A percentile compares a stretch with the other conserved stretches of the same genome.
phyloP scores from a whole-genome alignment of 2,329 filamentous ascomycete genomes.

The Trichoderma sp. region DNA sequence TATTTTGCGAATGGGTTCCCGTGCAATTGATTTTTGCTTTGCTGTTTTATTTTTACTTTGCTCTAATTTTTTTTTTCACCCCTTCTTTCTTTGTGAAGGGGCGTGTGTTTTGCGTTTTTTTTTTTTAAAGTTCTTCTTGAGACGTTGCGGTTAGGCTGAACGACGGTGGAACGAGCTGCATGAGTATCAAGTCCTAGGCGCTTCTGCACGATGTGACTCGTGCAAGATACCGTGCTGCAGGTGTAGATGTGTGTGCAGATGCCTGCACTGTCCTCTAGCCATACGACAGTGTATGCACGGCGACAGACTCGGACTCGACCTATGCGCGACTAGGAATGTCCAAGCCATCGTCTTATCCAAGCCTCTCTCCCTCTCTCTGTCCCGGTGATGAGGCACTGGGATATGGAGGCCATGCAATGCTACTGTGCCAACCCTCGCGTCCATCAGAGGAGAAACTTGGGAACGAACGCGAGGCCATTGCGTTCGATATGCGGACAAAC shows the following conservation, averaged over 20 bases:
- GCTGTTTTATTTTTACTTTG: too few relatives aligned
- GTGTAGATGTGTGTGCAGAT: neutral
- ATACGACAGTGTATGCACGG: neutral
- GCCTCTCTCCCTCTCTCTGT: neutral
- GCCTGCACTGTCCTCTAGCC: too few relatives aligned
- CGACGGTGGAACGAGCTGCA: neutral
- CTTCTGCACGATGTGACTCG: neutral
- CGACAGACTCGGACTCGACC: neutral
- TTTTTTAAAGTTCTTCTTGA: neutral
- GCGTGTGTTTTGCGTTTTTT: neutral
- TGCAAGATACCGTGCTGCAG: neutral
- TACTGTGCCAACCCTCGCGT: neutral
- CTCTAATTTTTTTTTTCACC: neutral
- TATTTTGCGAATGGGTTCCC: too few relatives aligned
- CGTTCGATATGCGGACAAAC: neutral
- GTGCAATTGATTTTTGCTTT: too few relatives aligned
- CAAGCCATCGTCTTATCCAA: neutral
- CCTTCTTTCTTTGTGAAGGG: neutral
- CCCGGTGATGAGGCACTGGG: neutral
- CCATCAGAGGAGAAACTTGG: neutral
- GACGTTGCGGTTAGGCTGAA: neutral
- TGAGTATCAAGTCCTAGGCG: neutral
- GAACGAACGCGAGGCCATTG: conserved; percentile 7
- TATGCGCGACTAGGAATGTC: neutral
- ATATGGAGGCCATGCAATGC: neutral